Base-by-base conservation (phyloP, 345 rosid species). In the Microthlaspi erraticum region DNA sequence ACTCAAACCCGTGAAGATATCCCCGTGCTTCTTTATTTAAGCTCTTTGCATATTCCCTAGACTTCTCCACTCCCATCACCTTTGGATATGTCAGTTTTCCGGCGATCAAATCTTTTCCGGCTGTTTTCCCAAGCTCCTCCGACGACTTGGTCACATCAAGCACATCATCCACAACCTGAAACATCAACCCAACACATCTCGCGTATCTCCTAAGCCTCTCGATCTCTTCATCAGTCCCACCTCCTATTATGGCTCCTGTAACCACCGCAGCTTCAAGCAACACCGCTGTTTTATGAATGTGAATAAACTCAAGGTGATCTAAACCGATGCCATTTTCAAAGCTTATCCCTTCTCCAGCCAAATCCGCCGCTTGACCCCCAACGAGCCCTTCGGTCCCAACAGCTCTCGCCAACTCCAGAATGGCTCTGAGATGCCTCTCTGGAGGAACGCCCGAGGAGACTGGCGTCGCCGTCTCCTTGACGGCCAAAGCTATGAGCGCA, bases 151-250 rank as follows among this genome's bases (percentile, higher is more conserved):
- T 89, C 16, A 89, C 84, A 56, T 89, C 96, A 55, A 86, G 90
- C 56, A 89, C 96, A 69, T 89, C 96, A 48, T 87, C 97, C 64
- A 89, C 93, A 2, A 89, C 92, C 55, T 91, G 96, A 69, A 87
- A 87, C 83, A 34, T 34, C 10, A 34, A 91, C 51, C 96, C 93
- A n/a, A 87, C 66, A 39, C 77, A 73, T 56, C 86, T 79, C 0
- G 89, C 95, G 18, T 80, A 88, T 2, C 72, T 75, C 76, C 95
- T 74, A 76, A 91, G 48, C 64, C 66, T 85, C 83, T 91, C 93
- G 1, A 91, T 80, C 12, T 83, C 87, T n/a, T 74, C 82, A 16
- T 83, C 77, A 3, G 69, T 8, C 38, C 38, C 38, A 34, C 38
- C 38, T 34, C 38, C 38, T 10, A 34, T 8, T 34, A 34, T 34